Percentiles rank a stretch among this genome's conserved stretches.
These are phyloP conservation scores for Lobosporangium transversale DNA, from an alignment of 192 early-diverging fungal genomes.

Conservation along the genomic window DNA sequence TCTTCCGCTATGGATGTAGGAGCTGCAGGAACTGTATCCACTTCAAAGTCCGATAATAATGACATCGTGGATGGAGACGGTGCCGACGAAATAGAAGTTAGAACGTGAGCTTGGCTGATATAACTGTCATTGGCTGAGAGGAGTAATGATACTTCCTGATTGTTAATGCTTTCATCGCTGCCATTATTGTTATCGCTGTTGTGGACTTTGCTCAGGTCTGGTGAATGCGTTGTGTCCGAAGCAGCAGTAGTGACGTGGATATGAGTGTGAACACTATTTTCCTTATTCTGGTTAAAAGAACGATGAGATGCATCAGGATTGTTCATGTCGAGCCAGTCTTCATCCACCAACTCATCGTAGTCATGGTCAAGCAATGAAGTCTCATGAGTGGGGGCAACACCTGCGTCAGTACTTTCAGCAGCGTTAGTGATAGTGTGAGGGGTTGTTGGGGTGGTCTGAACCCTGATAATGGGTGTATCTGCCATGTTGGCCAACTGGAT, in stretches of 20 bases:
- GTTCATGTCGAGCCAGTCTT: constrained; percentile 51
- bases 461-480: too few relatives aligned
- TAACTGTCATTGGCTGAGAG: too few relatives aligned
- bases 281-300: too few relatives aligned
- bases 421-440: not conserved
- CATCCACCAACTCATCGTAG: constrained; percentile 32
- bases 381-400: not conserved
- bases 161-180: not conserved
- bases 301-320: not conserved
- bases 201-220: not conserved
- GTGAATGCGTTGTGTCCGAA: too few relatives aligned
- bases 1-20: not conserved
- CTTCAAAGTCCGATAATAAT: not conserved
- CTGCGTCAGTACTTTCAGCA: not conserved
- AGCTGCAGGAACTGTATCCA: not conserved
- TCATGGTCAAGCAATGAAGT: not conserved
- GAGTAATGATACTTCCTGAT: not conserved
- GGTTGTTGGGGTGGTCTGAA: too few relatives aligned
- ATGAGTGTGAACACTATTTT: too few relatives aligned
- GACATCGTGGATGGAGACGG: not conserved
- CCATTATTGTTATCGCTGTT: not conserved
- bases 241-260: too few relatives aligned
- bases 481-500: too few relatives aligned
- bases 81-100: too few relatives aligned
- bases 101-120: too few relatives aligned